Percentiles rank a stretch among this genome's conserved stretches.
phyloP scores from a whole-genome alignment of 1,139 yeast genomes.

The Zygosaccharomyces sapae region DNA sequence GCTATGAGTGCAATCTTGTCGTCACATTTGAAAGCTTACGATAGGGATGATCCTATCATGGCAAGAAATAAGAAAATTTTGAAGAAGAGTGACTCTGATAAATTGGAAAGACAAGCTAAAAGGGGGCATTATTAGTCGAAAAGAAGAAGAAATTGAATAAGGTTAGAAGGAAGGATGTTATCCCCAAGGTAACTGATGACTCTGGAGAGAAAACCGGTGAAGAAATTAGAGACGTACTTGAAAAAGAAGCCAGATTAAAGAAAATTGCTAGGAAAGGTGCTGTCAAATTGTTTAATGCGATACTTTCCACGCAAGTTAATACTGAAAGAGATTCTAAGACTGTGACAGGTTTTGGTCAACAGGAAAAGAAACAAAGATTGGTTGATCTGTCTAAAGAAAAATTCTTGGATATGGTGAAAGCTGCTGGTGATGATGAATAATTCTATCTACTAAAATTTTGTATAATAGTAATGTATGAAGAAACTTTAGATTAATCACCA shows the following conservation, averaged over 20 bases:
- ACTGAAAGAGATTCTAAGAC: slow-evolving; percentile 44
- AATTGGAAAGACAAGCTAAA: slow-evolving; percentile 79
- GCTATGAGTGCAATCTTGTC: slow-evolving; percentile 84
- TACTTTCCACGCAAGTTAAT: slow-evolving; percentile 72
- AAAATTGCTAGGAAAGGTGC: slow-evolving; percentile 94
- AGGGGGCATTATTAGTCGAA: slow-evolving; percentile 65
- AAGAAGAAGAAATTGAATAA: slow-evolving; percentile 65
- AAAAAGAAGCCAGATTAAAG: slow-evolving; percentile 66
- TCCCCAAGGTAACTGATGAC: slow-evolving; percentile 49
- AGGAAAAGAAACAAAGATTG: slow-evolving; percentile 56
- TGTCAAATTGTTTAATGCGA: slow-evolving; percentile 85
- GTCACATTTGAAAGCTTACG: slow-evolving; percentile 82
- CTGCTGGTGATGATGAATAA: slow-evolving; percentile 53
- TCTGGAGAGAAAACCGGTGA: slow-evolving; percentile 46
- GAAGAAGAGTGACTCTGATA: slow-evolving; percentile 73
- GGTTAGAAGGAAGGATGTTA: slow-evolving; percentile 60
- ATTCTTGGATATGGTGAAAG: slow-evolving; percentile 82
- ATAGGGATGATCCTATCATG: slow-evolving; percentile 82
- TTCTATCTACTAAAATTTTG: background rate
- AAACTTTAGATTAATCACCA: too few relatives aligned
- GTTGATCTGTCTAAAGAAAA: slow-evolving; percentile 84
- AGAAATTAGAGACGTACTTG: slow-evolving; percentile 54
- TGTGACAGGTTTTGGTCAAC: slow-evolving; percentile 37
- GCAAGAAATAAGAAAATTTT: slow-evolving; percentile 67
- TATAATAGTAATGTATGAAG: slow-evolving; percentile 3